Evolutionary conservation across 371 early-diverging fungal species (phyloP).

Genomic region (Mortierella sp.): DNA sequence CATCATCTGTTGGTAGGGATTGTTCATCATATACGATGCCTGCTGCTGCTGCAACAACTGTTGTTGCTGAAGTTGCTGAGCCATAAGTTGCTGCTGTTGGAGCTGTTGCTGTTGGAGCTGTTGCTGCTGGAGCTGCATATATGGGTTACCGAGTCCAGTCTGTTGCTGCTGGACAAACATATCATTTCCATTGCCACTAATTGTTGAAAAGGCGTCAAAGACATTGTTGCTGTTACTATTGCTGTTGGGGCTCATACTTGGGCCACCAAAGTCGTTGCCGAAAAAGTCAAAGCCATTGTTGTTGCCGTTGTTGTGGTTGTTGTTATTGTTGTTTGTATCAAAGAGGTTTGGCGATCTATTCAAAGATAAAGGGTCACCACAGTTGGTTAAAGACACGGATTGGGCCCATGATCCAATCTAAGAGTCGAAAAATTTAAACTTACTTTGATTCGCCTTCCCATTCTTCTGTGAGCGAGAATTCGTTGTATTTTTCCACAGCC

Average conservation of each 20-base stretch:
- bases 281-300: slow-evolving; percentile 67
- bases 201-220: slow-evolving; percentile 29
- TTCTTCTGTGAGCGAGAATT: slow-evolving; percentile 51
- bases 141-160: slow-evolving; percentile 57
- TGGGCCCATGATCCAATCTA: slow-evolving; percentile 2
- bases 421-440: slow-evolving; percentile 9
- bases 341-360: no score
- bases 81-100: slow-evolving; percentile 58
- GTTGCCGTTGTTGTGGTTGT: slow-evolving; percentile 55
- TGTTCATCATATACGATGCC: slow-evolving; percentile 44
- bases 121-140: slow-evolving; percentile 61
- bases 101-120: slow-evolving; percentile 61
- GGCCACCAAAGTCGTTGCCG: slow-evolving; percentile 55
- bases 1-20: slow-evolving; percentile 49
- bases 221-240: slow-evolving; percentile 47
- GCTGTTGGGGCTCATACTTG: slow-evolving; percentile 20
- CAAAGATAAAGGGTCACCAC: slow-evolving; percentile 4
- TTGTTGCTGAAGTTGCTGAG: slow-evolving; percentile 56
- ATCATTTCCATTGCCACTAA: slow-evolving; percentile 47
- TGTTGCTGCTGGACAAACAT: slow-evolving; percentile 57
- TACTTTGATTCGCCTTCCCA: slow-evolving; percentile 47
- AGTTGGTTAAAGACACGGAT: not conserved
- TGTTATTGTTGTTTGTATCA: slow-evolving; percentile 51
- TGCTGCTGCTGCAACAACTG: slow-evolving; percentile 50
- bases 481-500: slow-evolving; percentile 47